Base-by-base conservation (phyloP, 2,329 filamentous ascomycete genomes). In the Hymenoscyphus fraxineus region DNA sequence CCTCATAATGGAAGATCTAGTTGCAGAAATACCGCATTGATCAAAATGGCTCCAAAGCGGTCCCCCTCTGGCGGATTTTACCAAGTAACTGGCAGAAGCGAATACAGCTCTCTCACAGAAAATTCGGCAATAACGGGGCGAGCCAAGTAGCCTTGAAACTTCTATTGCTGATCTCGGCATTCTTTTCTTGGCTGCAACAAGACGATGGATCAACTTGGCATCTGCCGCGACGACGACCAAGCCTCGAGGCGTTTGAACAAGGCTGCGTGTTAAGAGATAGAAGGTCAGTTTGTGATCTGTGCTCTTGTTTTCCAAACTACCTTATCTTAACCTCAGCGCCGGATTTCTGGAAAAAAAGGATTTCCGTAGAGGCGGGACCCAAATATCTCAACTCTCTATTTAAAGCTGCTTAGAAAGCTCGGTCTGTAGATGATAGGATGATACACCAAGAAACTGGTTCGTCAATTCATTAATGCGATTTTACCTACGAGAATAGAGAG, bases 1-100 rank as follows among this genome's bases (percentile, higher is more conserved):
- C 47, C 47, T 54, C 19, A 54, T 27, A 54, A 22, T 22, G 19
- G 22, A 27, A 13, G 13, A 19, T 13, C 3, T 12, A 54, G 47
- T 54, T 54, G 47, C 47, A 54, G 47, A 54, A 54, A 54, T 54
- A 54, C 47, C 47, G 47, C 47, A 54, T 19, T 54, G 47, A 22
- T 22, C 47, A 54, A 54, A 27, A 54, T 22, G 22, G 19, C 47
- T 27, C 47, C 47, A 54, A 54, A 54, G 47, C 47, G 22, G 27
- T 31, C 47, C 47, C 19, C 22, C 47, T 54, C 47, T 54, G 19
- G 19, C 13, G 47, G 47, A 54, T 27, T 27, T 13, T 51, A 54
- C 47, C 47, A 54, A 54, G 47, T 12, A 19, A 54, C 22, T 13
- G 22, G 22, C 47, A 27, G 19, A 19, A 7, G 47, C 47, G 22